Conservation (phyloP, 305 asterid genomes). For the Euphrasia arctica region DNA sequence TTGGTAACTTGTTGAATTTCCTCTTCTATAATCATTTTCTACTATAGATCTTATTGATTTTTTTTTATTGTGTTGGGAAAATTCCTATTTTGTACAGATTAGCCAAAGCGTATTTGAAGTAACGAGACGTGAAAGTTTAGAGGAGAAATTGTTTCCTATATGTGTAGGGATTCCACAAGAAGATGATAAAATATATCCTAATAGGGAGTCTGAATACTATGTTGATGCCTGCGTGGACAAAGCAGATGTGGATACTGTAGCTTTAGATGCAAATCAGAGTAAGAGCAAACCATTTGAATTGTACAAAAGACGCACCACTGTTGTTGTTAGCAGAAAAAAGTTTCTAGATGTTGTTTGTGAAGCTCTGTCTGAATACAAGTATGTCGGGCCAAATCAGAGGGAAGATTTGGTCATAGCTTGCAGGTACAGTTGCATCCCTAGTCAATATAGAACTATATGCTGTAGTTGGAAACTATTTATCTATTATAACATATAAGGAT, state of each 20-base stretch:
- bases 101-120: conserved; percentile 81
- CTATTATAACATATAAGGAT: no score
- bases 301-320: conserved; percentile 87
- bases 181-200: conserved; percentile 39
- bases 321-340: conserved; percentile 55
- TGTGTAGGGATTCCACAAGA: conserved; percentile 30
- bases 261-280: conserved; percentile 39
- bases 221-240: conserved; percentile 36
- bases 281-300: conserved; percentile 64
- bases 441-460: conserved; percentile 7
- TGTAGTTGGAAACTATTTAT: conserved; percentile 9
- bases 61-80: conserved; percentile 16
- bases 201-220: conserved; percentile 35
- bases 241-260: conserved; percentile 27
- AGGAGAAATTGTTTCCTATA: conserved; percentile 39
- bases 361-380: conserved; percentile 90
- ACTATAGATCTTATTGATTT: conserved; percentile 3
- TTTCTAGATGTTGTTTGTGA: conserved; percentile 80
- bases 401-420: conserved; percentile 88
- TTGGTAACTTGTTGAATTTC: not conserved
- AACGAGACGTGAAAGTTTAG: conserved; percentile 46
- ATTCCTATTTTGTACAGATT: conserved; percentile 47
- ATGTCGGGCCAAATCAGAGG: conserved; percentile 89
- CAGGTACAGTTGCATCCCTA: conserved; percentile 57
- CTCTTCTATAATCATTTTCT: conserved; percentile 3